Percentiles rank a stretch among this genome's conserved stretches.
phyloP scores from a whole-genome alignment of 495 filamentous ascomycete species.

The Cudoniella acicularis region DNA sequence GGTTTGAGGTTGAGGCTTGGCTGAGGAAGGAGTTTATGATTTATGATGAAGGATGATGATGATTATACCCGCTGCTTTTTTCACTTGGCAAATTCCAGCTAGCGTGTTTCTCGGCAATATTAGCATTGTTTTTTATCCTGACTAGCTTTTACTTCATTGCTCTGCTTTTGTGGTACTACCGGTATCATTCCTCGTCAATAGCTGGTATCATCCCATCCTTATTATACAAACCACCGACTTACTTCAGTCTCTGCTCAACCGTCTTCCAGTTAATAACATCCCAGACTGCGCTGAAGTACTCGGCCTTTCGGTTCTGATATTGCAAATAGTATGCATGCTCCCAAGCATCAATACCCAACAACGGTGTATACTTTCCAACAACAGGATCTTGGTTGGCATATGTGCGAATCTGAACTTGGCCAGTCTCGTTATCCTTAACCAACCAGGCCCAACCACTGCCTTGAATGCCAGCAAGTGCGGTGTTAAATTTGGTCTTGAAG shows the following conservation, averaged over 20 bases:
- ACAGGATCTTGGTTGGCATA: conserved; percentile 95
- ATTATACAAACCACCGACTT: background rate
- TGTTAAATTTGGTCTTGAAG: conserved; percentile 74
- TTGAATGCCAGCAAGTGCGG: conserved; percentile 71
- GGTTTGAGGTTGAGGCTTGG: too few species aligned
- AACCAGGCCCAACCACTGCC: conserved; percentile 65
- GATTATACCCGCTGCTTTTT: too few species aligned
- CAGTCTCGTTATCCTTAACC: conserved; percentile 78
- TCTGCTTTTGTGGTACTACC: too few species aligned
- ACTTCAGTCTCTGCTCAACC: conserved; percentile 74
- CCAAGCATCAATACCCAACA: conserved; percentile 97
- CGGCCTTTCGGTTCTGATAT: conserved; percentile 98
- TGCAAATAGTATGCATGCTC: conserved; percentile 77
- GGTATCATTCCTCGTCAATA: too few species aligned
- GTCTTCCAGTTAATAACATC: conserved; percentile 98
- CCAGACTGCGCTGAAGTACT: conserved; percentile 97
- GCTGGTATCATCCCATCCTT: too few species aligned
- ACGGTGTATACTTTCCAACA: conserved; percentile 76
- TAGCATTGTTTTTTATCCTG: too few species aligned
- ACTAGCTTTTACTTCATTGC: too few species aligned
- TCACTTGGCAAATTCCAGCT: too few species aligned
- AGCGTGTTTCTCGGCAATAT: too few species aligned
- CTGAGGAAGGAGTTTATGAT: too few species aligned
- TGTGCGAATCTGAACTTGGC: conserved; percentile 67
- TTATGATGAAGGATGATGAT: too few species aligned